Conservation (phyloP, 2,329 filamentous ascomycete species). For the Colletotrichum sp. region DNA sequence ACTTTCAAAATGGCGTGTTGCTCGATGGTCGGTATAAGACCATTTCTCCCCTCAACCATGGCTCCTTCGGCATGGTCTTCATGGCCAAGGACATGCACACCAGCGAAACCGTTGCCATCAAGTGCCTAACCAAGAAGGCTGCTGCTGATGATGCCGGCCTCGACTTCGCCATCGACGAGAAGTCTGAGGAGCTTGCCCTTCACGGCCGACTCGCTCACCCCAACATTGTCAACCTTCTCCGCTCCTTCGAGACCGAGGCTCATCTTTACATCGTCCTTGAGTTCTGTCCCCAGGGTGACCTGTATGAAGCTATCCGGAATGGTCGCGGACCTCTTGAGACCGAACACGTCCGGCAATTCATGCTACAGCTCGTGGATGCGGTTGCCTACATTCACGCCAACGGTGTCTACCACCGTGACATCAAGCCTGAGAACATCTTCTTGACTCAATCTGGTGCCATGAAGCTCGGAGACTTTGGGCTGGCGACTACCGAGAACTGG, state of each 20-base stretch:
- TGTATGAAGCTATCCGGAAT: slow-evolving; percentile 95
- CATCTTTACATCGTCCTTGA: slow-evolving; percentile 94
- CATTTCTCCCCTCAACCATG: slow-evolving; percentile 94
- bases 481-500: slow-evolving; percentile 89
- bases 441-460: slow-evolving; percentile 83
- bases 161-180: slow-evolving; percentile 79
- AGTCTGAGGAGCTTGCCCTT: slow-evolving; percentile 79
- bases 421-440: slow-evolving; percentile 99
- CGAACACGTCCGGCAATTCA: slow-evolving; percentile 95
- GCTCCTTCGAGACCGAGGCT: slow-evolving; percentile 89
- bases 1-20: slow-evolving; percentile 79
- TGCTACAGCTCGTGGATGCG: slow-evolving; percentile 90
- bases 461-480: slow-evolving; percentile 96
- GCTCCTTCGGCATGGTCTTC: slow-evolving; percentile 99
- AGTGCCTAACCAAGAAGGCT: slow-evolving; percentile 87
- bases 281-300: slow-evolving; percentile 92
- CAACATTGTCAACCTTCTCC: slow-evolving; percentile 91
- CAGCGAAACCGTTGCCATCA: slow-evolving; percentile 86
- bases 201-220: slow-evolving; percentile 82
- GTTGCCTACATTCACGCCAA: slow-evolving; percentile 90
- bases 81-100: slow-evolving; percentile 82
- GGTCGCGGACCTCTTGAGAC: slow-evolving; percentile 90
- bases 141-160: slow-evolving; percentile 64
- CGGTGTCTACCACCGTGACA: slow-evolving; percentile 94
- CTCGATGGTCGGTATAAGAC: slow-evolving; percentile 91